Base-by-base conservation (phyloP, 129 eudicot genomes). In the Escallonia rubra region DNA sequence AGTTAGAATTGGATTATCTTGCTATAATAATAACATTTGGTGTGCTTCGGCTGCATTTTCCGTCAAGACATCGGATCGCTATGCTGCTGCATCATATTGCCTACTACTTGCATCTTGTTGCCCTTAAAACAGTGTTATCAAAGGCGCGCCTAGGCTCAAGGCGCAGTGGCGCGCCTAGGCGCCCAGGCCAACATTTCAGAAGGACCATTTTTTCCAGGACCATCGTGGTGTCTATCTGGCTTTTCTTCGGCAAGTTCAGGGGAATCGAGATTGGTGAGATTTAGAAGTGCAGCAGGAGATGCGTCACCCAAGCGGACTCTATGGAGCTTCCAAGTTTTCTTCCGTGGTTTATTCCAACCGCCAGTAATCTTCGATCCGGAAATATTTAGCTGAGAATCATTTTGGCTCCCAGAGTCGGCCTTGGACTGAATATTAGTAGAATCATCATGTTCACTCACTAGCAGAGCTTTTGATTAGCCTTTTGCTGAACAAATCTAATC, bases 301-400 rank as follows among this genome's bases (percentile, higher is more conserved):
- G 62, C 51, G 10, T 75, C 74, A 0, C 80, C 80, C 40, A 76
- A 47, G 38, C 80, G 80, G 10, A 65, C 75, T 23, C 71, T 76
- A 15, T 62, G 70, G 55, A 76, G 69, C 69, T 76, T 76, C 0
- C 71, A 66, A 43, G 59, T 63, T 52, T 76, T 76, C 63, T 69
- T 76, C 3, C 43, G 66, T 23, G 62, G 56, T 59, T 63, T 75
- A 55, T 64, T 68, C 74, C 80, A 66, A 39, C 67, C 80, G 5
- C 45, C 70, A 2, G 43, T 45, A 41, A 50, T 68, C 63, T 76
- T 76, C 13, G 75, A 66, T 45, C 65, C 65, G 59, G 15, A 10
- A 62, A 45, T 53, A 48, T 10, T 55, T 43, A 8, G 10, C n/a
- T n/a, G n/a, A n/a, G n/a, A 63, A 50, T 53, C 65, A 63, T 39